phyloP scores from a whole-genome alignment of 305 asterid species.

The Plantago rigida region DNA sequence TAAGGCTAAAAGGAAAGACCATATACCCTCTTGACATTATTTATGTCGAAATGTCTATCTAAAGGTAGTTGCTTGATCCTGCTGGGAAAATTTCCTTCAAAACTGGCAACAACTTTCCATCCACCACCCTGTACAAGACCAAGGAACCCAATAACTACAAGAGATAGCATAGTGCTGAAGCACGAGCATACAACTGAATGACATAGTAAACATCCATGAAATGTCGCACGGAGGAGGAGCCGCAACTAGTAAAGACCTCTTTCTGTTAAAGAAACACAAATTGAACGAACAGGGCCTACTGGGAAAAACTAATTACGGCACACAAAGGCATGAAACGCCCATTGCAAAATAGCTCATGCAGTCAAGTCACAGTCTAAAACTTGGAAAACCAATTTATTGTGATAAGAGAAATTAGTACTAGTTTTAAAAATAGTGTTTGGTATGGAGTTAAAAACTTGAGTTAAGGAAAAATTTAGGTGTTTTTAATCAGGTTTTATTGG shows the following conservation, averaged over 20 bases:
- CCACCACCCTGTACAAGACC: constrained; percentile 58
- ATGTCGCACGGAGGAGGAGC: not conserved
- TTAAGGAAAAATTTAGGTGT: too few species aligned
- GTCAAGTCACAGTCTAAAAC: not conserved
- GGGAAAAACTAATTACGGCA: not conserved
- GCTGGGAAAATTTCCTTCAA: constrained; percentile 89
- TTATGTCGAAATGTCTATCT: constrained; percentile 80
- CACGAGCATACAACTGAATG: not conserved
- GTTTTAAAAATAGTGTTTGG: not conserved
- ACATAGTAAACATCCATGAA: not conserved
- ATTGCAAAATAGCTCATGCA: not conserved
- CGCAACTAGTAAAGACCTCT: not conserved
- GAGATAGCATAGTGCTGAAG: constrained; percentile 11
- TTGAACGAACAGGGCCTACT: not conserved
- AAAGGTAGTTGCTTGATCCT: constrained; percentile 86
- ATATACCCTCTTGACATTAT: constrained; percentile 81
- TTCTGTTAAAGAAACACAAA: not conserved
- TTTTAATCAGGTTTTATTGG: too few species aligned
- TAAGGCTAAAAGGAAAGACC: constrained; percentile 17
- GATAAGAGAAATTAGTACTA: not conserved
- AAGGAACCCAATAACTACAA: constrained; percentile 11
- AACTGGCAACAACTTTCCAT: constrained; percentile 92
- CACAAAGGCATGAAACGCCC: not conserved
- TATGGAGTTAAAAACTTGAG: too few species aligned
- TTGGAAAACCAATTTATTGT: not conserved